Percentiles rank a stretch among this genome's conserved stretches.
phyloP scores from a whole-genome alignment of 208 protist species.

The Crithidia mellificae region DNA sequence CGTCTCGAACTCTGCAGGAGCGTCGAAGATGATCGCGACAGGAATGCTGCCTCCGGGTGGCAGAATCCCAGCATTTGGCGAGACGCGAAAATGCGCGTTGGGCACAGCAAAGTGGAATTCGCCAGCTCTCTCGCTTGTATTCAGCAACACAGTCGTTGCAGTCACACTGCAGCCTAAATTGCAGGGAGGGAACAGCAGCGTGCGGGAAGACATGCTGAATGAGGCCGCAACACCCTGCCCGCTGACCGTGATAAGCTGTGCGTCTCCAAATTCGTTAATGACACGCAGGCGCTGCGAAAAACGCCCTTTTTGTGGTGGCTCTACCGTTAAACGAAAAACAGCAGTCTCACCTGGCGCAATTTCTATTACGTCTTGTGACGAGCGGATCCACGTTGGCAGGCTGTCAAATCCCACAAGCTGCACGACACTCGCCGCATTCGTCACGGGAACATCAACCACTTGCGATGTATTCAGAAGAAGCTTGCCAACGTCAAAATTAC shows the following conservation, averaged over 20 bases:
- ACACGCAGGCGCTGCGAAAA: constrained; percentile 33
- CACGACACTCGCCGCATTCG: constrained; percentile 29
- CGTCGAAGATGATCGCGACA: constrained; percentile 32
- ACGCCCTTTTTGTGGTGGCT: constrained; percentile 28
- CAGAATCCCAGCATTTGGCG: constrained; percentile 35
- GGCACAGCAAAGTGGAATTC: constrained; percentile 26
- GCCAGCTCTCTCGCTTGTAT: constrained; percentile 22
- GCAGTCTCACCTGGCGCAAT: constrained; percentile 26
- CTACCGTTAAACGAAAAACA: constrained; percentile 23
- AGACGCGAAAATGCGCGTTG: constrained; percentile 29
- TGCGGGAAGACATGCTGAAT: constrained; percentile 25
- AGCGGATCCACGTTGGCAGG: constrained; percentile 24
- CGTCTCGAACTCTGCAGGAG: constrained; percentile 17
- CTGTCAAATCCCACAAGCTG: constrained; percentile 32
- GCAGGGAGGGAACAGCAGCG: constrained; percentile 32
- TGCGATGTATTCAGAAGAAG: constrained; percentile 18
- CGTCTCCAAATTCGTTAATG: constrained; percentile 37
- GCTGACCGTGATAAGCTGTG: constrained; percentile 20
- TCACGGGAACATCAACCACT: constrained; percentile 24
- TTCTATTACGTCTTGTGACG: constrained; percentile 18
- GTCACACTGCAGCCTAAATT: constrained; percentile 30
- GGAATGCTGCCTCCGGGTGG: constrained; percentile 34
- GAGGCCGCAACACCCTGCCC: constrained; percentile 19
- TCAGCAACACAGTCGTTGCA: constrained; percentile 36
- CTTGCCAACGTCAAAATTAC: constrained; percentile 13